Evolutionary conservation across 208 protist species (phyloP).

Genomic region (Naegleria lovaniensis): DNA sequence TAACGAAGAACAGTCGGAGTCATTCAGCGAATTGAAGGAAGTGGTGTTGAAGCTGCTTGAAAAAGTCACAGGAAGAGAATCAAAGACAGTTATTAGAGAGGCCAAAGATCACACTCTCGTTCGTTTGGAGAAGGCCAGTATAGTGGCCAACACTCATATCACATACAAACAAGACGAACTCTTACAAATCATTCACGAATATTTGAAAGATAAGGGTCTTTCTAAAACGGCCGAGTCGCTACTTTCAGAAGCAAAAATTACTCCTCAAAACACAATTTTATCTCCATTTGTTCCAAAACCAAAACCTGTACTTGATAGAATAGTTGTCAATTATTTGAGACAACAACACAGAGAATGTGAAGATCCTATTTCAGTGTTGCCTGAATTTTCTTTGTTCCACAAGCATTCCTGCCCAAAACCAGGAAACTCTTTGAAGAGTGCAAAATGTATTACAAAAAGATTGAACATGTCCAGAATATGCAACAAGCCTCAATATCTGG

Average conservation of each 20-base stretch:
- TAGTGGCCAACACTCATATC: constrained; percentile 39
- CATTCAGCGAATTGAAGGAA: neutral
- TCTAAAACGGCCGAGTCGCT: constrained; percentile 32
- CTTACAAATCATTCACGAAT: constrained; percentile 42
- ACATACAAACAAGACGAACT: constrained; percentile 40
- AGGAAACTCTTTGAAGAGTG: neutral
- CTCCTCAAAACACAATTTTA: neutral
- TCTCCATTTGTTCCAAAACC: neutral
- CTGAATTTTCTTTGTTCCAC: constrained; percentile 32
- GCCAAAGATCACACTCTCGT: constrained; percentile 37
- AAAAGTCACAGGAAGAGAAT: constrained; percentile 26
- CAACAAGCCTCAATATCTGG: neutral
- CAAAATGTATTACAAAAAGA: neutral
- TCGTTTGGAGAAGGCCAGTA: constrained; percentile 37
- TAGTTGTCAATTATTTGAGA: constrained; percentile 35
- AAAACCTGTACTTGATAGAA: constrained; percentile 34
- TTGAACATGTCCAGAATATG: neutral
- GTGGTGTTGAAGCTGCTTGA: neutral
- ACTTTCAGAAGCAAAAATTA: constrained; percentile 26
- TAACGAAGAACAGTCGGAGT: neutral
- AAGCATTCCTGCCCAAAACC: constrained; percentile 25
- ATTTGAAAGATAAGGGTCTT: constrained; percentile 38
- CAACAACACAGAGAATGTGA: constrained; percentile 41
- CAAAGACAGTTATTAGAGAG: constrained; percentile 26
- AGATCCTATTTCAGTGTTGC: constrained; percentile 35